Conservation (phyloP, 345 rosid species). For the Eucalyptus globulus region DNA sequence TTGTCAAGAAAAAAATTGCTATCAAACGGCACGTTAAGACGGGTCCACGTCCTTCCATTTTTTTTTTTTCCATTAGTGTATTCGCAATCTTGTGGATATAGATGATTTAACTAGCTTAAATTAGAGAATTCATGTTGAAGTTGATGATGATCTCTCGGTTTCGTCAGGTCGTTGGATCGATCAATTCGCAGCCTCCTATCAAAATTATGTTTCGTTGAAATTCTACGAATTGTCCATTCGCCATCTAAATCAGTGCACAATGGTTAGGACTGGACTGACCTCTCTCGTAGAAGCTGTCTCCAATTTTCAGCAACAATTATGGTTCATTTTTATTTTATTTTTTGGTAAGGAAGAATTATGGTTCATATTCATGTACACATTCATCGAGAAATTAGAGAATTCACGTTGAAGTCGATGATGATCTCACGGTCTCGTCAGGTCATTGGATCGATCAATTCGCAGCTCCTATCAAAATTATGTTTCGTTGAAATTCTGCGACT, state of each 20-base stretch:
- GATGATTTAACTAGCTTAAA: not conserved
- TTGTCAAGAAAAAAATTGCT: not conserved
- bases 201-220: not conserved
- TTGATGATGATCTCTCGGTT: not conserved
- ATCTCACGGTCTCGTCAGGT: not conserved
- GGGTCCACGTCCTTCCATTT: not conserved
- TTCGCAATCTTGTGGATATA: not conserved
- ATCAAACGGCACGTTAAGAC: not conserved
- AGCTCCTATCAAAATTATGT: not conserved
- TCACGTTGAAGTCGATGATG: not conserved
- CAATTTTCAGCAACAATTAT: not conserved
- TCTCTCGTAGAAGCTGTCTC: not conserved
- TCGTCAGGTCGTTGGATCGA: not conserved
- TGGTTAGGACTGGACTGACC: not conserved
- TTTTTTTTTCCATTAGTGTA: not conserved
- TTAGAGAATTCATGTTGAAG: not conserved
- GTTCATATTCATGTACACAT: not conserved
- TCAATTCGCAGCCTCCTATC: not conserved
- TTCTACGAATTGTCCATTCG: not conserved
- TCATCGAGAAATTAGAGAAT: not conserved
- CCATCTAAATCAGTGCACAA: not conserved
- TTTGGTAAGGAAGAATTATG: not conserved
- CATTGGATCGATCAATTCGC: not conserved
- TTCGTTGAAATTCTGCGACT: not conserved
- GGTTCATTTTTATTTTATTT: too few relatives aligned